These are phyloP conservation scores for Boletus smithii DNA, from an alignment of 1,284 basidiomycete genomes.

Conservation along the genomic window DNA sequence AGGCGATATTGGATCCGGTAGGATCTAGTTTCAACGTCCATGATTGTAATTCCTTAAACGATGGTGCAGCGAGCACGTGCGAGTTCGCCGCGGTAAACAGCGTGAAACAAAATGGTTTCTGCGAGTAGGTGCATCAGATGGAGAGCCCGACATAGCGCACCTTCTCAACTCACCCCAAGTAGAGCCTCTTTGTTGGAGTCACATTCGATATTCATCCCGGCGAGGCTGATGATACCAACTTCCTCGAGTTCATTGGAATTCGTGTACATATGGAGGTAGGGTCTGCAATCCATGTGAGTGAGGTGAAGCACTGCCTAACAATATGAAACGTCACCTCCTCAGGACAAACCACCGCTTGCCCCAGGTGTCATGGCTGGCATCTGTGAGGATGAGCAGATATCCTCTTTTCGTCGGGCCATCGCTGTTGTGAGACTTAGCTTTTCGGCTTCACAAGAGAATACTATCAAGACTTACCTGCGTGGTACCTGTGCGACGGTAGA, in stretches of 20 bases:
- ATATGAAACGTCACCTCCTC: conserved; percentile 56
- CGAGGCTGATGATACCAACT: conserved; percentile 79
- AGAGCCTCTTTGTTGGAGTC: conserved; percentile 85
- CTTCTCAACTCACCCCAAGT: conserved; percentile 64
- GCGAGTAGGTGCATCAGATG: conserved; percentile 17
- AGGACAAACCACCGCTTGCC: conserved; percentile 84
- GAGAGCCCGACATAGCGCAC: background rate
- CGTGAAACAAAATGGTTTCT: conserved; percentile 85
- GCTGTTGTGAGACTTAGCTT: conserved; percentile 38
- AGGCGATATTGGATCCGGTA: conserved; percentile 51
- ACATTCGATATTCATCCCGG: conserved; percentile 80
- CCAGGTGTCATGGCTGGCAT: conserved; percentile 82
- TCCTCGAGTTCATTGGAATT: conserved; percentile 83
- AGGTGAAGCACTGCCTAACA: background rate
- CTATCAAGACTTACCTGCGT: conserved; percentile 50
- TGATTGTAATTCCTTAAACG: conserved; percentile 73
- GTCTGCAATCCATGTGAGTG: conserved; percentile 45
- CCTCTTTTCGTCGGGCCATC: conserved; percentile 85
- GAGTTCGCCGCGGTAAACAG: conserved; percentile 89
- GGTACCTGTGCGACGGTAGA: conserved; percentile 71
- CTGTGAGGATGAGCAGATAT: conserved; percentile 71
- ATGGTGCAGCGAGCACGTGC: conserved; percentile 80
- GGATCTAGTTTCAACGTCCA: conserved; percentile 84
- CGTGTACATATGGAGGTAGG: conserved; percentile 86
- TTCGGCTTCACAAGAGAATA: conserved; percentile 4